Conservation (phyloP, 306 rosid genomes). For the Hippophae tibetana region DNA sequence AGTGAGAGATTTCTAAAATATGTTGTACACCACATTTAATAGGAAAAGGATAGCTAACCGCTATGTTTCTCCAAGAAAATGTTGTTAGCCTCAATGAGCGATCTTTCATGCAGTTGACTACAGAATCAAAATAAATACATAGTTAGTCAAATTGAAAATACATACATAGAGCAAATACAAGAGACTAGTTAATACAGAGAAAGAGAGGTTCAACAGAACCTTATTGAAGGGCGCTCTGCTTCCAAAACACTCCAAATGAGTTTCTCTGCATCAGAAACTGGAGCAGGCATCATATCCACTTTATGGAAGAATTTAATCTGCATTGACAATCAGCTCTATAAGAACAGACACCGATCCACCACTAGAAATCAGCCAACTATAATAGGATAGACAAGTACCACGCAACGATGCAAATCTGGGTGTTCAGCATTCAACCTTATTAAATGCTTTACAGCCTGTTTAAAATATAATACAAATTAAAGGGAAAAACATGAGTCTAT, state of each 20-base stretch:
- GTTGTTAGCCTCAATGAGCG: slow-evolving; percentile 64
- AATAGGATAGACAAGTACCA: slow-evolving; percentile 41
- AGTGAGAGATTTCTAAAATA: not conserved
- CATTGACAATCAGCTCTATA: slow-evolving; percentile 16
- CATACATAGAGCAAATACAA: not conserved
- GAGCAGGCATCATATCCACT: slow-evolving; percentile 58
- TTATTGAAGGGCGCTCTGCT: slow-evolving; percentile 77
- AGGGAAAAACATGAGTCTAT: not conserved
- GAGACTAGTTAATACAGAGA: not conserved
- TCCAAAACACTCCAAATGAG: slow-evolving; percentile 83
- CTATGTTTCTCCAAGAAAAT: slow-evolving; percentile 67
- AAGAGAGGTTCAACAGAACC: slow-evolving; percentile 31
- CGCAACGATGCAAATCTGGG: slow-evolving; percentile 88
- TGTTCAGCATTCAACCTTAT: slow-evolving; percentile 81
- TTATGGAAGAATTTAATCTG: slow-evolving; percentile 89
- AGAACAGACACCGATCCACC: not conserved
- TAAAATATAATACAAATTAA: slow-evolving; percentile 7
- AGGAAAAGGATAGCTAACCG: slow-evolving; percentile 32
- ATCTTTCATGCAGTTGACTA: slow-evolving; percentile 72
- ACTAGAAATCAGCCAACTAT: not conserved
- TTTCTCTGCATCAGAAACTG: slow-evolving; percentile 62
- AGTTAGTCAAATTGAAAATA: not conserved
- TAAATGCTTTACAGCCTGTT: slow-evolving; percentile 87
- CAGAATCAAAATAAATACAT: slow-evolving; percentile 18
- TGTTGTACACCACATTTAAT: not conserved